These are phyloP conservation scores for Bruguiera sexangula DNA, from an alignment of 345 rosid genomes.

Conservation along the genomic window DNA sequence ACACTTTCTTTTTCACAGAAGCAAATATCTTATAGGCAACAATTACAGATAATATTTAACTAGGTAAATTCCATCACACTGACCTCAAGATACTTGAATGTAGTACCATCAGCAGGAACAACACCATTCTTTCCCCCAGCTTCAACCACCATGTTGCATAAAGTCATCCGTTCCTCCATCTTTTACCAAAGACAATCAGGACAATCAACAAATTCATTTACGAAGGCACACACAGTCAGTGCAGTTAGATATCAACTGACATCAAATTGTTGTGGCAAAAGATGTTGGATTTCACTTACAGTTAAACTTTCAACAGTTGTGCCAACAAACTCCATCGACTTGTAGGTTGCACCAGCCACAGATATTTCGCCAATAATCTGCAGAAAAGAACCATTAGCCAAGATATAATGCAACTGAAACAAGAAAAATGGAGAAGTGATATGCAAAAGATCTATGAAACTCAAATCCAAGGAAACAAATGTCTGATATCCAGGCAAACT, in stretches of 20 bases:
- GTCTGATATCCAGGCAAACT: slow-evolving; percentile 22
- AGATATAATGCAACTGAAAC: background rate
- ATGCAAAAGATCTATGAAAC: background rate
- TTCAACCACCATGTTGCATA: slow-evolving; percentile 96
- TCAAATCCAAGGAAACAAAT: background rate
- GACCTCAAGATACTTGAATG: slow-evolving; percentile 87
- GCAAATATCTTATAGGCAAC: background rate
- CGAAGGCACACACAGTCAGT: background rate
- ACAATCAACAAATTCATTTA: slow-evolving; percentile 3
- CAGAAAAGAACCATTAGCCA: background rate
- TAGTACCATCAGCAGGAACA: slow-evolving; percentile 83
- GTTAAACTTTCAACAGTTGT: slow-evolving; percentile 76
- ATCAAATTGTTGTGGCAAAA: background rate
- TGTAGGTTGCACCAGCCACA: slow-evolving; percentile 93
- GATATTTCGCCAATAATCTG: slow-evolving; percentile 98
- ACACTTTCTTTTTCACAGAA: too few species aligned
- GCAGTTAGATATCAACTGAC: background rate
- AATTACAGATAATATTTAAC: background rate
- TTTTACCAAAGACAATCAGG: slow-evolving; percentile 23
- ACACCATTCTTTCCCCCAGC: slow-evolving; percentile 98
- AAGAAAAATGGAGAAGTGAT: background rate
- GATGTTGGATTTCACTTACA: slow-evolving; percentile 40
- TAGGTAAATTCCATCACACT: background rate
- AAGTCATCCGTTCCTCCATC: slow-evolving; percentile 99
- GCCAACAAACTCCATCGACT: slow-evolving; percentile 95